Evolutionary conservation across 139 green algal species (phyloP).

Genomic region (Chlorella sp.): DNA sequence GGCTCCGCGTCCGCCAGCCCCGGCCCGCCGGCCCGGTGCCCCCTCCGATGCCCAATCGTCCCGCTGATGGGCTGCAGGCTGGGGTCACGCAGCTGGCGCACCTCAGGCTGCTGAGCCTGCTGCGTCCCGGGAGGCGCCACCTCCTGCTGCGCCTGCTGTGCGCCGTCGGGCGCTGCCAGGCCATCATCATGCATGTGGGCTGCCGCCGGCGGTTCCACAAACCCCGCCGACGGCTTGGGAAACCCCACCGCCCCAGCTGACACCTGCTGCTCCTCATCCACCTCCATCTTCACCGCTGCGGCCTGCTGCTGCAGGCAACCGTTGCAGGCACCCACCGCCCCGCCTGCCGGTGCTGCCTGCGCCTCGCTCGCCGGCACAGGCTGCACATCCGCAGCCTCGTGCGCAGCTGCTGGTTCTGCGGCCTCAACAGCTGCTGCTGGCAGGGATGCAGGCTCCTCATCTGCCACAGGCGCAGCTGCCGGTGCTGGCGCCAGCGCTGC

Average conservation of each 20-base stretch:
- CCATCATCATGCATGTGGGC: neutral
- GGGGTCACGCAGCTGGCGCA: conserved; percentile 15
- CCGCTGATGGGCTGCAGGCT: conserved; percentile 35
- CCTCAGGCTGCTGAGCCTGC: neutral
- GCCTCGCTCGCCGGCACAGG: neutral
- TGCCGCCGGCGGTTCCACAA: neutral
- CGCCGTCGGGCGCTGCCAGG: neutral
- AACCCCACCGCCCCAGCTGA: neutral
- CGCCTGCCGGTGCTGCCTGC: neutral
- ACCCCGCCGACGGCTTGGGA: no score
- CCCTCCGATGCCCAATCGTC: neutral
- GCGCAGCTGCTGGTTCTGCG: neutral
- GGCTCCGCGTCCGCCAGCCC: conserved; percentile 3
- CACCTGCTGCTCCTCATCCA: neutral
- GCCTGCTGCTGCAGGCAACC: neutral
- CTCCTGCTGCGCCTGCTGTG: neutral
- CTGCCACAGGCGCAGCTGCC: neutral
- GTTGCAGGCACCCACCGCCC: neutral
- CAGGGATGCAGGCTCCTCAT: neutral
- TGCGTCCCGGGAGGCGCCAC: no score
- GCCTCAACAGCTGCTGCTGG: neutral
- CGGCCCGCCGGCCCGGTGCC: neutral
- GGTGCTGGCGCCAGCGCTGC: neutral
- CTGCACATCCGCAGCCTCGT: neutral
- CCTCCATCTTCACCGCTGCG: neutral